Percentiles rank a stretch among this genome's conserved stretches.
Evolutionary conservation across 2,329 filamentous ascomycete genomes (phyloP).

Genomic region (Fusarium buxicola): DNA sequence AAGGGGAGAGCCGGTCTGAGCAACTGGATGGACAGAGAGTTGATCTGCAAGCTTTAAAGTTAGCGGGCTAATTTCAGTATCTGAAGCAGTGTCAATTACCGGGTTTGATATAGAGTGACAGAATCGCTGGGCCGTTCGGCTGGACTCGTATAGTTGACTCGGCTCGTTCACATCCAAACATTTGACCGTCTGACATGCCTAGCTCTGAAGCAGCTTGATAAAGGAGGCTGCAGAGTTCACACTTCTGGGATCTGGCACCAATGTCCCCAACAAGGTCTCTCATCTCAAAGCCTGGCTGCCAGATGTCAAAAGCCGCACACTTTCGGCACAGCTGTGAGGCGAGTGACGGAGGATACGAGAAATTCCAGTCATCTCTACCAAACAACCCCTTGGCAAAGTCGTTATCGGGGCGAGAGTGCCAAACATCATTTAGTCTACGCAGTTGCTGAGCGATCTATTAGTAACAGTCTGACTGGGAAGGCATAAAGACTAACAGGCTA

Average conservation of each 20-base stretch:
- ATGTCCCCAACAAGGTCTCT: not conserved
- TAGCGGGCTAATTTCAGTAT: not conserved
- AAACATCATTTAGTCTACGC: not conserved
- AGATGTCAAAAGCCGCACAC: not conserved
- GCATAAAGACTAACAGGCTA: not conserved
- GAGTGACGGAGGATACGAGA: accelerated
- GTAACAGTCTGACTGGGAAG: not conserved
- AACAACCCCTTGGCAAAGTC: not conserved
- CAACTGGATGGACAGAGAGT: not conserved
- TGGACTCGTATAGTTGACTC: not conserved
- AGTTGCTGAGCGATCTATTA: slow-evolving; percentile 1
- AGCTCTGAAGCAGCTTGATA: not conserved
- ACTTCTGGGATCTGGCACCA: not conserved
- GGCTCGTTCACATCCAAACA: not conserved
- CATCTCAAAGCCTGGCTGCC: not conserved
- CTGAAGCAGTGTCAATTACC: not conserved
- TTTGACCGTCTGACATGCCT: not conserved
- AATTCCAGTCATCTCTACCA: not conserved
- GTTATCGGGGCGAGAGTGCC: not conserved
- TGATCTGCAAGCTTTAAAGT: not conserved
- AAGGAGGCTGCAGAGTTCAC: not conserved
- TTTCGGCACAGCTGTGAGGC: not conserved
- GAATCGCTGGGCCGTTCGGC: not conserved
- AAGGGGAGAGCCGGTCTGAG: not conserved
- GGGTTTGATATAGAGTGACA: slow-evolving; percentile 3